Evolutionary conservation across 1,284 basidiomycete species (phyloP), one percentile per base, ranked within the genome.

Genomic region (Tylopilus orsonianus): DNA sequence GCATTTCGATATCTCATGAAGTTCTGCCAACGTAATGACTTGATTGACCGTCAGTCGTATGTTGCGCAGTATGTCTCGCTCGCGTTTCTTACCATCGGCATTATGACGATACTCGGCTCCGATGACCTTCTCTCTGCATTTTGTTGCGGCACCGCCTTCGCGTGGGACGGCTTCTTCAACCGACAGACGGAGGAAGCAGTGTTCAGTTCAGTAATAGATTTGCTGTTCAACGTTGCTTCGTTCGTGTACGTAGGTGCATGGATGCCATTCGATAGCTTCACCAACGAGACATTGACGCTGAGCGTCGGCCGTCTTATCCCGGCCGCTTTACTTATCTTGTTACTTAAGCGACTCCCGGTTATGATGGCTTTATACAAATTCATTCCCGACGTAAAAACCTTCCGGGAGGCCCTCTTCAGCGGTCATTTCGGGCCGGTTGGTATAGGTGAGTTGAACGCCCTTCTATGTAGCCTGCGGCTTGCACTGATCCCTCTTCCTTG

Each of bases 111-210:
- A 13, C 77, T 96, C 20, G 94, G 94, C n/a, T 89, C 90, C 16
- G 94, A 97, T 70, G 94, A 97, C 69, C 80, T 97, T 12, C 77
- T 97, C 8, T 90, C 95, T 10, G 90, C 96, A 0, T 99, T 99
- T 66, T 87, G 88, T 1, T 98, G 95, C 62, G 97, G 97, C 19
- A 87, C 90, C 4, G 93, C 94, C 1, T 99, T 98, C 64, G 97
- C 95, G 0, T 99, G 96, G 96, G 96, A 99, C 59, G 92, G 95
- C 54, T 97, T 97, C 77, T 97, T 97, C 77, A 95, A 95, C 71
- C 83, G 87, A 57, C 94, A 97, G 59, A 99, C 95, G 2, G 95
- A 97, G 66, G 91, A 95, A 66, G 81, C 90, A 23, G 88, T 95
- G 57, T 99, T 99, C 75, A 93, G 89, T 58, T 94, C 90, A 70